phyloP scores from a whole-genome alignment of 768 basidiomycete genomes.

The Leccinum variicolor region DNA sequence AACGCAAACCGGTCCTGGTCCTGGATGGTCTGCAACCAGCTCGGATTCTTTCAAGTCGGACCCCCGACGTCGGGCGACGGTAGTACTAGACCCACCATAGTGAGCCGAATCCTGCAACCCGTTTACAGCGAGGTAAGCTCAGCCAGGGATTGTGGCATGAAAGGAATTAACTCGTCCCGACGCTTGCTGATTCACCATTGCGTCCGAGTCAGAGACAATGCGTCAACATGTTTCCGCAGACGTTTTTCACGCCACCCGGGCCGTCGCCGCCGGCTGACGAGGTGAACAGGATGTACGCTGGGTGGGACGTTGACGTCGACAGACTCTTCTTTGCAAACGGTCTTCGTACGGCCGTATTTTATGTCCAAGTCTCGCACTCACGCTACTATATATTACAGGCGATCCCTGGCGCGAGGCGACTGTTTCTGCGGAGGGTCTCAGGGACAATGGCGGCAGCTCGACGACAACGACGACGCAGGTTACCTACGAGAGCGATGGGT shows the following conservation, averaged over 20 bases:
- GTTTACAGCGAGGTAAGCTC: neutral
- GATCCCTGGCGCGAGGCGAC: constrained; percentile 75
- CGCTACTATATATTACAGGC: constrained; percentile 34
- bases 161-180: neutral
- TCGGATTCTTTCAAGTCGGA: constrained; percentile 48
- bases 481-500: neutral
- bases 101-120: neutral
- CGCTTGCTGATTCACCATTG: neutral
- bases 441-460: constrained; percentile 20
- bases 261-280: neutral
- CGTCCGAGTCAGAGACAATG: neutral
- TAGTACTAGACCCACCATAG: neutral
- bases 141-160: neutral
- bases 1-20: constrained; percentile 61
- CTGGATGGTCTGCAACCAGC: constrained; percentile 75
- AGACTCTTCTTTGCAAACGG: neutral
- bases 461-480: neutral
- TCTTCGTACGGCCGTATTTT: neutral
- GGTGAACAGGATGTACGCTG: neutral
- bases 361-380: neutral
- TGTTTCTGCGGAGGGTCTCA: constrained; percentile 55
- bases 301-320: neutral
- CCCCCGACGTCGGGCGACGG: constrained; percentile 26
- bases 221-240: neutral
- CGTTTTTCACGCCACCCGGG: neutral